These are phyloP conservation scores for Penicillium sp. DNA, from an alignment of 2,329 filamentous ascomycete species.

Conservation along the genomic window DNA sequence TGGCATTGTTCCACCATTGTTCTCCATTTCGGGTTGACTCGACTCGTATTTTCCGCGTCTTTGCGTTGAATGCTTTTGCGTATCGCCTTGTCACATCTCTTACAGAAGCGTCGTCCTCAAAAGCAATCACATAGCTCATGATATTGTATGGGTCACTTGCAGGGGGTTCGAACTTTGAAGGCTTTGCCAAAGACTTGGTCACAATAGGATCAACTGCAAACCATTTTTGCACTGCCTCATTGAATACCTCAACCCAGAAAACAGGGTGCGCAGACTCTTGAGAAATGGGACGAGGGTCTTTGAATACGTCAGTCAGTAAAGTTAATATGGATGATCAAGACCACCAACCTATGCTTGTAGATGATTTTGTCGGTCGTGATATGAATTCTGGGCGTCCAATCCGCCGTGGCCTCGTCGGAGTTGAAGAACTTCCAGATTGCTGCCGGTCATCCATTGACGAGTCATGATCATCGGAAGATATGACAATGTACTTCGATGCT, in stretches of 20 bases:
- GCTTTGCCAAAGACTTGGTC: slow-evolving; percentile 74
- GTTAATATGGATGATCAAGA: background rate
- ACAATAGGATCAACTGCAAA: slow-evolving; percentile 82
- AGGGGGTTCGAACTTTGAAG: slow-evolving; percentile 77
- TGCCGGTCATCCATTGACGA: slow-evolving; percentile 30
- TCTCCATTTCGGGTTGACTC: slow-evolving; percentile 62
- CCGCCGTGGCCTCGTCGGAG: slow-evolving; percentile 26
- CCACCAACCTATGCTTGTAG: slow-evolving; percentile 16
- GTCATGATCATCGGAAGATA: slow-evolving; percentile 37
- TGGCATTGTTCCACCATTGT: slow-evolving; percentile 56
- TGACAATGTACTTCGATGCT: slow-evolving; percentile 35
- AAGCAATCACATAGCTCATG: slow-evolving; percentile 81
- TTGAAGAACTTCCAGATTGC: slow-evolving; percentile 10
- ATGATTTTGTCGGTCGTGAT: slow-evolving; percentile 18
- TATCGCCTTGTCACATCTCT: slow-evolving; percentile 88
- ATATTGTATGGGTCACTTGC: slow-evolving; percentile 72
- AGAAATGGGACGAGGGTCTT: slow-evolving; percentile 46
- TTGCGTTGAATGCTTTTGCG: slow-evolving; percentile 83
- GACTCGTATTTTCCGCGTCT: slow-evolving; percentile 79
- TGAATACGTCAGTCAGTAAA: slow-evolving; percentile 20
- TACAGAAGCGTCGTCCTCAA: slow-evolving; percentile 74
- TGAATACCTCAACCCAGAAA: slow-evolving; percentile 93
- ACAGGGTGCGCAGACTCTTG: slow-evolving; percentile 76
- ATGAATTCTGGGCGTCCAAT: slow-evolving; percentile 40
- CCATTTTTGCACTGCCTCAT: slow-evolving; percentile 86